These are phyloP conservation scores for Osmozyma mogii DNA, from an alignment of 805 yeast species.

Conservation along the genomic window DNA sequence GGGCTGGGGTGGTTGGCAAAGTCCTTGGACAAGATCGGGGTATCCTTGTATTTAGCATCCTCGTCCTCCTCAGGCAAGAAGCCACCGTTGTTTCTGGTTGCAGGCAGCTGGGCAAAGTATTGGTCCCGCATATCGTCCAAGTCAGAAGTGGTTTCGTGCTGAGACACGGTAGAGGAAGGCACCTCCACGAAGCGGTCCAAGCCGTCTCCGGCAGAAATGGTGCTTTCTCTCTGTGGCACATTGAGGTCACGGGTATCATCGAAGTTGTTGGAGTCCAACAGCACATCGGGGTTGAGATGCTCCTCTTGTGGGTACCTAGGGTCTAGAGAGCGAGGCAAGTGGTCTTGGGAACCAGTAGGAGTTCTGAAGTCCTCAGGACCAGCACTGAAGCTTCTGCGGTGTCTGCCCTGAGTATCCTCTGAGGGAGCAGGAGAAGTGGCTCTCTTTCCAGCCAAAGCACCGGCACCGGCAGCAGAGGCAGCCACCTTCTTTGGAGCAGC, in stretches of 20 bases:
- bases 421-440: conserved; percentile 11
- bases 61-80: conserved; percentile 1
- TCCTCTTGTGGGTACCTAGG: conserved; percentile 5
- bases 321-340: conserved; percentile 20
- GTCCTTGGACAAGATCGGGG: conserved; percentile 3
- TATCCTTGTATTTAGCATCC: conserved; percentile 1
- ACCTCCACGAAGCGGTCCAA: not conserved
- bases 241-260: too few relatives aligned
- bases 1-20: conserved; percentile 1
- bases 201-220: not conserved
- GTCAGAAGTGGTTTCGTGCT: conserved; percentile 2
- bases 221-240: not conserved
- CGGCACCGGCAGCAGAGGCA: conserved; percentile 16
- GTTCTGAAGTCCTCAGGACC: conserved; percentile 23
- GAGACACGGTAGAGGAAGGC: not conserved
- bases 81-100: not conserved
- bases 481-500: conserved; percentile 8
- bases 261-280: too few relatives aligned
- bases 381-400: conserved; percentile 30
- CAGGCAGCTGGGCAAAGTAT: conserved; percentile 1
- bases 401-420: conserved; percentile 17
- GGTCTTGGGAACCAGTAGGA: conserved; percentile 16
- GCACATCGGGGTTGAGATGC: too few relatives aligned
- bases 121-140: conserved; percentile 3
- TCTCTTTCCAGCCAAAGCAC: conserved; percentile 10